Conservation (phyloP, 1,284 basidiomycete genomes). For the Trichosporon sp. region DNA sequence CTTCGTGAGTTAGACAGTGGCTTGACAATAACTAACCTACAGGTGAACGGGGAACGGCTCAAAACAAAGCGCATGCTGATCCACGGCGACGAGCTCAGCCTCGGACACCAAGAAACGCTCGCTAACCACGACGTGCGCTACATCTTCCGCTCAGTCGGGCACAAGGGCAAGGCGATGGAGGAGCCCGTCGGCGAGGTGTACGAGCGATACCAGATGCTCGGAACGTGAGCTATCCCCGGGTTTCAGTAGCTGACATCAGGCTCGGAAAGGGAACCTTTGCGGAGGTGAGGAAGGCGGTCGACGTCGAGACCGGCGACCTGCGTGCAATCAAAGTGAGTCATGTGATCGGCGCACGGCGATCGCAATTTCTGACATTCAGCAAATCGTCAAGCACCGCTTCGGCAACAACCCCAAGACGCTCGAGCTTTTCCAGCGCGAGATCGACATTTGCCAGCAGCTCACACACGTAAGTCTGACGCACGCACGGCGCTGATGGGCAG, state of each 20-base stretch:
- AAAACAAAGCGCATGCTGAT: conserved; percentile 63
- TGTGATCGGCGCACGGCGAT: not conserved
- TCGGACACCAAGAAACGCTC: conserved; percentile 63
- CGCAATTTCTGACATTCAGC: conserved; percentile 60
- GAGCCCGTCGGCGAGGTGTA: conserved; percentile 57
- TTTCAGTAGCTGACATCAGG: conserved; percentile 34
- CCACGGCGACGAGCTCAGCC: conserved; percentile 79
- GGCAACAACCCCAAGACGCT: conserved; percentile 58
- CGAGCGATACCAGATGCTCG: conserved; percentile 51
- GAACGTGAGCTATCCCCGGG: conserved; percentile 40
- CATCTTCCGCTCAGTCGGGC: conserved; percentile 51
- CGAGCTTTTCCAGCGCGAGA: conserved; percentile 69
- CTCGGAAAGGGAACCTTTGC: conserved; percentile 57
- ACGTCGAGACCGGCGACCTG: conserved; percentile 51
- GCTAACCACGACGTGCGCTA: conserved; percentile 61
- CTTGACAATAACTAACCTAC: not conserved
- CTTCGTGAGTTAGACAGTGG: conserved; percentile 63
- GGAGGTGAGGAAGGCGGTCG: conserved; percentile 55
- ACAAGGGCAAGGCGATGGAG: conserved; percentile 45
- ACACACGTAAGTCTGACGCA: conserved; percentile 62
- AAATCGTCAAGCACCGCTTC: conserved; percentile 57
- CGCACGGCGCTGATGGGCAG: conserved; percentile 36
- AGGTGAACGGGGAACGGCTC: conserved; percentile 74
- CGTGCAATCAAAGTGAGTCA: conserved; percentile 56
- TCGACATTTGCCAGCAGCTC: conserved; percentile 72